These are phyloP conservation scores for Pleurotus eryngii DNA, from an alignment of 768 basidiomycete species.

Conservation along the genomic window DNA sequence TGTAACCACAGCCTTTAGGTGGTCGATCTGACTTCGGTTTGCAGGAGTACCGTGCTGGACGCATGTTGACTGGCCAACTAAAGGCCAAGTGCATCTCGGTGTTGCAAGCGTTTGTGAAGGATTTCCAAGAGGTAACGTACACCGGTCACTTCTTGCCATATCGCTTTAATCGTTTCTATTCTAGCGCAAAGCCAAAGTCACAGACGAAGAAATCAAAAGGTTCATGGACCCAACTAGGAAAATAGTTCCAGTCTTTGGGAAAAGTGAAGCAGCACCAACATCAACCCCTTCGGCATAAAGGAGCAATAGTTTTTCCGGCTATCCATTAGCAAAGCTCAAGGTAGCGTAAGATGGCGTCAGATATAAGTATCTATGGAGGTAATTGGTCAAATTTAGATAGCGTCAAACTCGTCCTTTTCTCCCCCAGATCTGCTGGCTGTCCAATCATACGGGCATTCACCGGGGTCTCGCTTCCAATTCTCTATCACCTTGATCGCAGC, in stretches of 20 bases:
- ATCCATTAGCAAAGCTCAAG: too few species aligned
- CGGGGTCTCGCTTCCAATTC: conserved; percentile 43
- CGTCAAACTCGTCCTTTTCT: conserved; percentile 7
- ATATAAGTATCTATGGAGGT: not conserved
- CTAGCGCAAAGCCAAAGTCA: conserved; percentile 77
- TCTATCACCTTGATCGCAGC: conserved; percentile 65
- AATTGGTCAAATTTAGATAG: not conserved
- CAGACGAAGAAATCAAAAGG: conserved; percentile 65
- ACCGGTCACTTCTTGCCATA: not conserved
- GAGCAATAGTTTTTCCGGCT: too few species aligned
- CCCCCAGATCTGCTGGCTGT: conserved; percentile 33
- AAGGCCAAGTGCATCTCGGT: conserved; percentile 84
- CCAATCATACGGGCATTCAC: conserved; percentile 46
- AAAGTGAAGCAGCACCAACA: conserved; percentile 21
- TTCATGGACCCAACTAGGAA: conserved; percentile 83
- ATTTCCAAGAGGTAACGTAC: conserved; percentile 72
- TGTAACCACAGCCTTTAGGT: not conserved
- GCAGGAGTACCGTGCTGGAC: conserved; percentile 90
- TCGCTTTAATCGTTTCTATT: not conserved
- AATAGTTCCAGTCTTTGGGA: conserved; percentile 60
- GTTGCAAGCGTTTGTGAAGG: conserved; percentile 77
- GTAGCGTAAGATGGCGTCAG: not conserved
- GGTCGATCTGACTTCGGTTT: not conserved
- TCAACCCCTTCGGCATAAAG: not conserved
- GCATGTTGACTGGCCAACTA: conserved; percentile 83